Evolutionary conservation across 2,329 filamentous ascomycete species (phyloP).

Genomic region (Fusarium heterosporum): DNA sequence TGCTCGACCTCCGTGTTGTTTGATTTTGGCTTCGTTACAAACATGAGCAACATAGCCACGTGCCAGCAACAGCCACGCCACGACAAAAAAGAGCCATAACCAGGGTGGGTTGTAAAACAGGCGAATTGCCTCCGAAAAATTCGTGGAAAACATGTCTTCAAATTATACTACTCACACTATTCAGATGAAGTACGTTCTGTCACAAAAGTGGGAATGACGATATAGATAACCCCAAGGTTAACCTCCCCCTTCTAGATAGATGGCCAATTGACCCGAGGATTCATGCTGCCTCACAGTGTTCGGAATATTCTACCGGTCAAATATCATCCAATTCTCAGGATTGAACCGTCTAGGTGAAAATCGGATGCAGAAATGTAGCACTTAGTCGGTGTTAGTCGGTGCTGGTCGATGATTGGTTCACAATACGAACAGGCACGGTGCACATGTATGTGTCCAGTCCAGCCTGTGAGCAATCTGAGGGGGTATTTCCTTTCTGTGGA

Average conservation of each 20-base stretch:
- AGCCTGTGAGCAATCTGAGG: neutral
- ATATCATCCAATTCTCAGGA: neutral
- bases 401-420: neutral
- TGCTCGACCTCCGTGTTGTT: constrained; percentile 1
- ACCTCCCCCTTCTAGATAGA: neutral
- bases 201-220: neutral
- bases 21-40: neutral
- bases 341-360: neutral
- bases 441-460: neutral
- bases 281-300: neutral
- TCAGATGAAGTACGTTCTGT: neutral
- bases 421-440: neutral
- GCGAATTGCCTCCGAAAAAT: neutral
- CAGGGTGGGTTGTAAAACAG: neutral
- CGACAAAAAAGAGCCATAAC: neutral
- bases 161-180: neutral
- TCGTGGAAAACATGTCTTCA: neutral
- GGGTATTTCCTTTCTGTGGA: neutral
- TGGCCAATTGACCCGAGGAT: constrained; percentile 1
- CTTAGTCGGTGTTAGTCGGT: constrained; percentile 1
- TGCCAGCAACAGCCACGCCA: neutral
- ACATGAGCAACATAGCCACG: neutral
- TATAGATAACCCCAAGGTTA: neutral
- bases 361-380: neutral
- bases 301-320: neutral